Base-by-base conservation (phyloP, 805 yeast genomes). In the Metschnikowia drakensbergensis region DNA sequence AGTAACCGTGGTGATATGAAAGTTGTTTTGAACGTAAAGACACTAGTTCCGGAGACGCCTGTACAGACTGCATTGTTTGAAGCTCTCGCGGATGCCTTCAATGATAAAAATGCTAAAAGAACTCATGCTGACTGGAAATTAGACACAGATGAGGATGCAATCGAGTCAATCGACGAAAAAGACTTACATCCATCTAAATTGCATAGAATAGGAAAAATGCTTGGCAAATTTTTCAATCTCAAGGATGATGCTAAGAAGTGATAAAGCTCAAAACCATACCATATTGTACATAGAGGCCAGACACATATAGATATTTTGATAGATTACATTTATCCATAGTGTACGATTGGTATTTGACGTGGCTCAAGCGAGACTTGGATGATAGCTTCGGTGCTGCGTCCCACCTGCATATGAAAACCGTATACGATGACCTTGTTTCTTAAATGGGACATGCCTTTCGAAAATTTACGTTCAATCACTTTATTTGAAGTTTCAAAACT, bases 1-100 rank as follows among this genome's bases (percentile, higher is more conserved):
- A 68, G 67, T 37, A 72, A 75, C 51, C 79, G 94, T 61, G 99
- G 98, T 43, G 88, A 86, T 59, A 74, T 91, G 79, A 83, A 81
- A 58, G 88, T 94, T 13, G 73, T 80, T 9, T 76, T 90, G 56
- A 80, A 81, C 43, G 86, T 94, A 13, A 79, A 81, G 58, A 81
- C 90, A 3, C 71, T 83, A 57, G 79, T 82, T 49, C 96, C 98
- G 2, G 77, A 78, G 47, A 84, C 87, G 25, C 87, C 92, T 10
- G 84, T 94, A 1, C 96, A 94, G 65, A 84, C 83, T 9, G 95
- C 95, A 28, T 72, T 94, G 47, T 76, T 95, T 60, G 99, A 94
- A 65, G 96, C 97, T 0, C 76, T 94, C 54, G 99, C 99, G 1
- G 97, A 90, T 62, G 86, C 96, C 2, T 79, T 86, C 42, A 81